A percentile compares a stretch with the other conserved stretches of the same genome.
These are phyloP conservation scores for Plantago lanceolata DNA, from an alignment of 305 asterid species.

Conservation along the genomic window DNA sequence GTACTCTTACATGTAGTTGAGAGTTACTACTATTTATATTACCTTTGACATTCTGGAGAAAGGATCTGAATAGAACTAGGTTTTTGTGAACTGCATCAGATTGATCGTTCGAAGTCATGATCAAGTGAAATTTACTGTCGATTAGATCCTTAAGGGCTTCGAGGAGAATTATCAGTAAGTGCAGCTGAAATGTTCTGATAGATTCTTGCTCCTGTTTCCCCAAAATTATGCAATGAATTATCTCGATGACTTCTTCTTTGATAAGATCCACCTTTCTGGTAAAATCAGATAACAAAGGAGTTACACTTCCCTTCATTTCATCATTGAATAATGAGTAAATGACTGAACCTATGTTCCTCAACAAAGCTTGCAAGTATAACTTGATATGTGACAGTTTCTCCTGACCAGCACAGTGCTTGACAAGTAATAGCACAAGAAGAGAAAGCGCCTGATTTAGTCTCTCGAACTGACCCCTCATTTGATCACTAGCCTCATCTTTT, in stretches of 20 bases:
- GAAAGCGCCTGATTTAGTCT: neutral
- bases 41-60: neutral
- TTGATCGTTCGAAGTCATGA: neutral
- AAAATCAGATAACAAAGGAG: neutral
- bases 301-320: neutral
- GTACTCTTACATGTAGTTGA: neutral
- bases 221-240: too few species aligned
- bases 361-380: neutral
- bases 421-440: neutral
- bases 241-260: neutral
- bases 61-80: neutral
- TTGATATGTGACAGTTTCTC: neutral
- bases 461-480: neutral
- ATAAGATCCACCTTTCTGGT: neutral
- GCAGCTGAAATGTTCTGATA: neutral
- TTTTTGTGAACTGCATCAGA: neutral
- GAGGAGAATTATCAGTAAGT: neutral
- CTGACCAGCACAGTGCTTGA: neutral
- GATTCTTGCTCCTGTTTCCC: neutral
- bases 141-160: constrained; percentile 1
- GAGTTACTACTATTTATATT: neutral
- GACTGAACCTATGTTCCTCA: neutral
- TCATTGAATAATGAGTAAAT: neutral
- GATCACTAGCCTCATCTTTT: neutral
- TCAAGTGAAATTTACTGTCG: neutral